Percentiles rank a stretch among this genome's conserved stretches.
These are phyloP conservation scores for Dipteronia sinensis DNA, from an alignment of 345 rosid species.

Conservation along the genomic window DNA sequence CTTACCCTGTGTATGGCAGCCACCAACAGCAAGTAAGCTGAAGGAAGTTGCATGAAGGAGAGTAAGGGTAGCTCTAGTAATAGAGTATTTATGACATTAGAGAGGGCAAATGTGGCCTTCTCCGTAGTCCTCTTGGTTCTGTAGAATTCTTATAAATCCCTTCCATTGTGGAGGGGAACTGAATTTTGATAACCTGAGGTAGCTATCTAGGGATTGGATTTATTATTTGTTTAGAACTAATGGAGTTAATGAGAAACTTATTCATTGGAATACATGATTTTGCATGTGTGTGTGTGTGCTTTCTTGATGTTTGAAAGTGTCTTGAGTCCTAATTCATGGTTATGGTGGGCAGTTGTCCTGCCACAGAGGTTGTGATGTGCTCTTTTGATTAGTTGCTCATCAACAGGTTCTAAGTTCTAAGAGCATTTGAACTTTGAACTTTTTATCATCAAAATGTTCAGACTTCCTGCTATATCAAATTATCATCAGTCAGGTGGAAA, in stretches of 20 bases:
- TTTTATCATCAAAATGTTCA: background rate
- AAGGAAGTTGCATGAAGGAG: slow-evolving; percentile 21
- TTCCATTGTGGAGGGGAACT: slow-evolving; percentile 55
- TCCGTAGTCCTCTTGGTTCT: slow-evolving; percentile 28
- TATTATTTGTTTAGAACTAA: slow-evolving; percentile 34
- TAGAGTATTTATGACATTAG: slow-evolving; percentile 22
- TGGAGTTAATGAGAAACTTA: slow-evolving; percentile 19
- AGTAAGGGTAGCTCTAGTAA: slow-evolving; percentile 28
- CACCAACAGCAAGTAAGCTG: slow-evolving; percentile 97
- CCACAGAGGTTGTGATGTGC: background rate
- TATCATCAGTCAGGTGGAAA: background rate
- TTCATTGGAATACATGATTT: slow-evolving; percentile 28
- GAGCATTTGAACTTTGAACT: background rate
- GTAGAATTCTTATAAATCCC: slow-evolving; percentile 47
- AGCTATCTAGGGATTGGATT: slow-evolving; percentile 45
- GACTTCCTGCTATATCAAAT: background rate
- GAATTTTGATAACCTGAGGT: slow-evolving; percentile 62
- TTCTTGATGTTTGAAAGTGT: background rate
- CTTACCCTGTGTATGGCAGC: slow-evolving; percentile 75
- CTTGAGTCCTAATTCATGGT: background rate
- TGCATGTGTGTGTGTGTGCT: slow-evolving; percentile 13
- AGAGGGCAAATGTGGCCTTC: slow-evolving; percentile 34
- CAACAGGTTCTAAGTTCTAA: background rate
- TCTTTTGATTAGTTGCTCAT: background rate
- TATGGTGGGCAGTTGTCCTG: background rate